Conservation (phyloP, 2,329 filamentous ascomycete genomes). For the Penicillium italicum region DNA sequence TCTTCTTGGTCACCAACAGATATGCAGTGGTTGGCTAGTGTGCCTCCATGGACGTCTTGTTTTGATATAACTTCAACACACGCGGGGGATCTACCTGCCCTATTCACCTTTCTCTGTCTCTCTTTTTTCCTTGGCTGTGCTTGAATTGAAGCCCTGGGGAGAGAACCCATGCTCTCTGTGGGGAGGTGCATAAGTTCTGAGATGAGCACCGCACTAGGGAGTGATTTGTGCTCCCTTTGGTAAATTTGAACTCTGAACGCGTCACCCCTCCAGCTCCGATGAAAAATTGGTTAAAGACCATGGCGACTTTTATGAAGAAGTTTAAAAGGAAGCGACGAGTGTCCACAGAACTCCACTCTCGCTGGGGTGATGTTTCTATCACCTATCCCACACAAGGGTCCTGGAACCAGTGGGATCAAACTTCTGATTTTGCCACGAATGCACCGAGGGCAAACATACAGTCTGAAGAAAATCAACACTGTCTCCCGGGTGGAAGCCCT, state of each 20-base stretch:
- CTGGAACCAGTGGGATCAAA: slow-evolving; percentile 41
- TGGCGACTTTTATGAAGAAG: slow-evolving; percentile 33
- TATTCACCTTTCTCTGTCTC: background rate
- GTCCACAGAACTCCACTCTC: slow-evolving; percentile 37
- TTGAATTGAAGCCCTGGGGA: background rate
- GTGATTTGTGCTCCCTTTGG: slow-evolving; percentile 18
- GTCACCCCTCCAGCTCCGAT: slow-evolving; percentile 14
- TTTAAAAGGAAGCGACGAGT: slow-evolving; percentile 35
- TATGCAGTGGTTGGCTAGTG: slow-evolving; percentile 21
- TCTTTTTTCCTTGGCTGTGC: background rate
- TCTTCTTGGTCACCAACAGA: slow-evolving; percentile 13
- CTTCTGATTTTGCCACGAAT: slow-evolving; percentile 17
- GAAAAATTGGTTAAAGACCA: slow-evolving; percentile 25
- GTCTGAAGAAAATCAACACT: slow-evolving; percentile 13
- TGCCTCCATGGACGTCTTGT: slow-evolving; percentile 15
- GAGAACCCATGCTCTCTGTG: slow-evolving; percentile 4
- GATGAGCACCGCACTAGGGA: slow-evolving; percentile 18
- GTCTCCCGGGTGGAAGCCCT: slow-evolving; percentile 9
- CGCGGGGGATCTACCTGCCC: slow-evolving; percentile 14
- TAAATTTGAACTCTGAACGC: background rate
- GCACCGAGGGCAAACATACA: slow-evolving; percentile 2
- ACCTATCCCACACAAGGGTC: slow-evolving; percentile 41
- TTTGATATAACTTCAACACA: slow-evolving; percentile 26
- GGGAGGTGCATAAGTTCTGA: slow-evolving; percentile 13
- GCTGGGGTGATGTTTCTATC: slow-evolving; percentile 42